Evolutionary conservation across 1,284 basidiomycete species (phyloP).

Genomic region (Laetiporus sulphureus): DNA sequence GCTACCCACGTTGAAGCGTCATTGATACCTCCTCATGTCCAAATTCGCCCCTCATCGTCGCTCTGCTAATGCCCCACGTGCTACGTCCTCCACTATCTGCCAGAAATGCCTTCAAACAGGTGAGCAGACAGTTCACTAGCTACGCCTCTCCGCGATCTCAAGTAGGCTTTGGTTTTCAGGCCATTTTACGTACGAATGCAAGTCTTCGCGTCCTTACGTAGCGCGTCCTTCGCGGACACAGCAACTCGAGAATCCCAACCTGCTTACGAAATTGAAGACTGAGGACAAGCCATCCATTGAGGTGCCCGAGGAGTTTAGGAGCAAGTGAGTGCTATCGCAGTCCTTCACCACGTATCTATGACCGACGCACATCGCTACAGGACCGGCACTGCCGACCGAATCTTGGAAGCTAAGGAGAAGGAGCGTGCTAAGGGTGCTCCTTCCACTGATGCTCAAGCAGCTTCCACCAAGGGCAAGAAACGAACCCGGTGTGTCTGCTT

Average conservation of each 20-base stretch:
- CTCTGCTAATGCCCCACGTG: constrained; percentile 51
- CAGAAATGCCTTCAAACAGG: constrained; percentile 72
- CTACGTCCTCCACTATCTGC: constrained; percentile 61
- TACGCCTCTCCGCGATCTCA: not conserved
- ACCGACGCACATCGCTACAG: constrained; percentile 26
- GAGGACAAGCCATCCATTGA: constrained; percentile 66
- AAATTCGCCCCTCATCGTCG: constrained; percentile 72
- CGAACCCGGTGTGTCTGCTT: constrained; percentile 42
- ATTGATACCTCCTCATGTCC: no score
- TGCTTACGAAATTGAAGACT: constrained; percentile 56
- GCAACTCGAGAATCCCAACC: constrained; percentile 63
- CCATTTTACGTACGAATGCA: constrained; percentile 78
- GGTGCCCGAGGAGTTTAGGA: constrained; percentile 77
- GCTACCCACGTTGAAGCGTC: no score
- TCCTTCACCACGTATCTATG: not conserved
- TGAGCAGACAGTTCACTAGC: constrained; percentile 18
- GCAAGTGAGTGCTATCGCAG: constrained; percentile 41
- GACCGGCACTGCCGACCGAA: constrained; percentile 64
- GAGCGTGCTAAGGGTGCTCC: constrained; percentile 51
- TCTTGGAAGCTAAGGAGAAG: constrained; percentile 69
- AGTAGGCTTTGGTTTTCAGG: constrained; percentile 32
- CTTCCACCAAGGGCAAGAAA: constrained; percentile 42
- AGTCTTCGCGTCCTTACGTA: constrained; percentile 63
- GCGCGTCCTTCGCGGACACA: constrained; percentile 73
- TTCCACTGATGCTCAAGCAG: no score